Percentiles rank a stretch among this genome's conserved stretches.
phyloP scores from a whole-genome alignment of 352 stramenopile species.

The Pythium myriotylum region DNA sequence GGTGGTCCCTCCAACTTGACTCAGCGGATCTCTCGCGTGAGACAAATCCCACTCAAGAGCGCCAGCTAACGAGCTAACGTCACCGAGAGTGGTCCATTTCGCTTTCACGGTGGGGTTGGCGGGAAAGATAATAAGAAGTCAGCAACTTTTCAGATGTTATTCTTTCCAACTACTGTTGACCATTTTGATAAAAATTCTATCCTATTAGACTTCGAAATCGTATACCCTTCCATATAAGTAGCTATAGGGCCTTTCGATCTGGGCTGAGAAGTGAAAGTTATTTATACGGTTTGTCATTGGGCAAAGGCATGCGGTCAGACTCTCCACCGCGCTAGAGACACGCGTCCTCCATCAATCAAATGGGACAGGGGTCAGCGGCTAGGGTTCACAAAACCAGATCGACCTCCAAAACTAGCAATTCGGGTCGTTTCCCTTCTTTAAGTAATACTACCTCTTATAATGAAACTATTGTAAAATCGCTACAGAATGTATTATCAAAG shows the following conservation, averaged over 20 bases:
- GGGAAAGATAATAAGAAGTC: neutral
- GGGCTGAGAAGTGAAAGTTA: constrained; percentile 3
- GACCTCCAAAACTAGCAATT: neutral
- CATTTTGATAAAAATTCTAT: too few species aligned
- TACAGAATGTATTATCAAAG: neutral
- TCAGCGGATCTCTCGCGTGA: too few species aligned
- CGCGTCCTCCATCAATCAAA: constrained; percentile 14
- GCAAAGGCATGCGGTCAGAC: neutral
- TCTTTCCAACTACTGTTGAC: too few species aligned
- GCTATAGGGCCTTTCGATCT: too few species aligned
- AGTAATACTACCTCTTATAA: neutral
- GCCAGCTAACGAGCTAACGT: neutral
- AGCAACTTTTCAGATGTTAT: too few species aligned
- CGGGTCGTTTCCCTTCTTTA: neutral
- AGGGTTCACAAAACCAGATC: neutral
- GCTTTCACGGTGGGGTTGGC: neutral
- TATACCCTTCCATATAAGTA: too few species aligned
- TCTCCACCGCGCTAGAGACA: constrained; percentile 3
- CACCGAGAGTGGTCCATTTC: neutral
- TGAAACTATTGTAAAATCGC: too few species aligned
- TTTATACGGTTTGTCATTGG: constrained; percentile 8
- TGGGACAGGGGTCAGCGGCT: neutral
- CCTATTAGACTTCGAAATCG: too few species aligned
- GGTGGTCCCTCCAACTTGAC: too few species aligned
- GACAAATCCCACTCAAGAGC: neutral